A percentile compares a stretch with the other conserved stretches of the same genome.
Evolutionary conservation across 768 basidiomycete species (phyloP).

Genomic region (Termitomyces sp.): DNA sequence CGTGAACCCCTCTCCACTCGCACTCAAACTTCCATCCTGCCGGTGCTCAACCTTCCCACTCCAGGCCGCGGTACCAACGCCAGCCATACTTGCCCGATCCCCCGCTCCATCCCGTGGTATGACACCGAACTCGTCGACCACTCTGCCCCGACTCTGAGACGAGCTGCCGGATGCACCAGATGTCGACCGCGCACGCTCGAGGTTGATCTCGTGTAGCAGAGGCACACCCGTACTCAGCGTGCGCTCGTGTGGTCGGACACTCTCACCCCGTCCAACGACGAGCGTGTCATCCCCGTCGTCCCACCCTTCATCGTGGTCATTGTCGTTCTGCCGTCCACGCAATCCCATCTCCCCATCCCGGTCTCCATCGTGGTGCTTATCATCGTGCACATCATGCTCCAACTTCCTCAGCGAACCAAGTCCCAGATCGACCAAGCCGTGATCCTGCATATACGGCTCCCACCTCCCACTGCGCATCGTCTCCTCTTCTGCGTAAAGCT

Average conservation of each 20-base stretch:
- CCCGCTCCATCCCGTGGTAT: no score
- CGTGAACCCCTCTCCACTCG: no score
- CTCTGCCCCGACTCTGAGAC: no score
- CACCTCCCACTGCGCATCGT: slow-evolving; percentile 34
- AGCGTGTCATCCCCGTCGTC: slow-evolving; percentile 20
- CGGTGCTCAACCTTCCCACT: no score
- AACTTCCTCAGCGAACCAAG: slow-evolving; percentile 24
- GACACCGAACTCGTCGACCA: no score
- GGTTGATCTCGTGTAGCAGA: slow-evolving; percentile 12
- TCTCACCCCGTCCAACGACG: slow-evolving; percentile 2
- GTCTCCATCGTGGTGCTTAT: slow-evolving; percentile 2
- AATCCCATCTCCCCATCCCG: slow-evolving; percentile 13
- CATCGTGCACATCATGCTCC: slow-evolving; percentile 23
- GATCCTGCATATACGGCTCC: slow-evolving; percentile 34
- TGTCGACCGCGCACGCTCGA: no score
- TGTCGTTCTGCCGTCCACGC: neutral
- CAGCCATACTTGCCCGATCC: no score
- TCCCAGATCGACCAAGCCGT: slow-evolving; percentile 27
- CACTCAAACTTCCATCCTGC: no score
- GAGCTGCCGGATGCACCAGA: no score
- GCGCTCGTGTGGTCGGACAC: slow-evolving; percentile 18
- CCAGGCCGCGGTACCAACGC: no score
- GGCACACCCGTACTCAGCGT: slow-evolving; percentile 27
- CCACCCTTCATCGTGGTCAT: no score
- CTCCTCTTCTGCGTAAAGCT: slow-evolving; percentile 6